These are phyloP conservation scores for Ambispora gerdemannii DNA, from an alignment of 192 early-diverging fungal genomes.

Conservation along the genomic window DNA sequence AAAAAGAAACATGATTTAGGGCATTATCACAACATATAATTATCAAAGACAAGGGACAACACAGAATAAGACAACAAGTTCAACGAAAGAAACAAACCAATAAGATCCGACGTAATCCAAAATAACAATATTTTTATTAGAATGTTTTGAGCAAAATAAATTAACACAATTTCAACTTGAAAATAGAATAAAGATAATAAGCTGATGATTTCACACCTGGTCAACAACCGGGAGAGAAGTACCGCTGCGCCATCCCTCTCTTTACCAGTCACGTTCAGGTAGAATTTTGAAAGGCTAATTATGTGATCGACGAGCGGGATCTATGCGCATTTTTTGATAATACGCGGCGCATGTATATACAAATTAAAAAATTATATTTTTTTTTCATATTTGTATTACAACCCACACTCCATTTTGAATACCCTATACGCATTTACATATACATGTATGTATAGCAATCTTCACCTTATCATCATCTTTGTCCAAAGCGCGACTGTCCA, in stretches of 20 bases:
- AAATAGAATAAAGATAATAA: too few relatives aligned
- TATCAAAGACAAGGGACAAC: too few relatives aligned
- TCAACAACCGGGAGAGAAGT: constrained; percentile 77
- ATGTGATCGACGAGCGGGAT: constrained; percentile 66
- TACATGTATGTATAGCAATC: too few relatives aligned
- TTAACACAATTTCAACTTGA: too few relatives aligned
- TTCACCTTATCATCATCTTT: constrained; percentile 34
- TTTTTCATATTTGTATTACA: too few relatives aligned
- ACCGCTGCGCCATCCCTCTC: constrained; percentile 84
- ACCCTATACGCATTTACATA: not conserved
- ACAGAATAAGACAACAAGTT: too few relatives aligned
- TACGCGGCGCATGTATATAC: not conserved
- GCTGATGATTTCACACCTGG: constrained; percentile 48
- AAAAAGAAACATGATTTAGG: not conserved
- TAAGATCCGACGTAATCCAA: too few relatives aligned
- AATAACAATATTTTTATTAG: too few relatives aligned
- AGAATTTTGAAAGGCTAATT: constrained; percentile 62
- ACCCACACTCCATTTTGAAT: not conserved
- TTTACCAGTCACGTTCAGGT: constrained; percentile 71
- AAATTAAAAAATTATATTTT: too few relatives aligned
- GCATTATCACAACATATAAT: not conserved
- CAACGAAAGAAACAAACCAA: too few relatives aligned
- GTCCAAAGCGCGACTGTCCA: constrained; percentile 66
- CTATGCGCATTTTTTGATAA: constrained; percentile 25
- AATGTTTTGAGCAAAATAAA: too few relatives aligned